Conservation (phyloP, 2,329 filamentous ascomycete species). For the Dactylellina parvicollis region DNA sequence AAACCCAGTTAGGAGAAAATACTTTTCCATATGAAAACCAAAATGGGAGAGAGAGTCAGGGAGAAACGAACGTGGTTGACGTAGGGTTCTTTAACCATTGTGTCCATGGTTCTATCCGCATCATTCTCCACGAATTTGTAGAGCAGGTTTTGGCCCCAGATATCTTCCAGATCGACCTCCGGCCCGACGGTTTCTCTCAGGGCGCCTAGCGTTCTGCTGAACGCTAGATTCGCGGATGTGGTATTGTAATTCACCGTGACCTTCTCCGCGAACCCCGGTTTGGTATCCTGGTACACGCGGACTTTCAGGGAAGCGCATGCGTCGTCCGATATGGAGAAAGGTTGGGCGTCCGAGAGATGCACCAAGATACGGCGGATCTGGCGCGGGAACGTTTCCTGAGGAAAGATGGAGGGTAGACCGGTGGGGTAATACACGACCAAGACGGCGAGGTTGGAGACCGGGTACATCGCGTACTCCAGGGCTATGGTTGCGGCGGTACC, state of each 20-base stretch:
- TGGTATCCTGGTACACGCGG: slow-evolving; percentile 68
- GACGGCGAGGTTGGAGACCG: slow-evolving; percentile 69
- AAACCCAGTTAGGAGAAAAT: background rate
- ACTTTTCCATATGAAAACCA: background rate
- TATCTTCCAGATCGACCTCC: slow-evolving; percentile 76
- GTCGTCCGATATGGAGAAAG: slow-evolving; percentile 59
- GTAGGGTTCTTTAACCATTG: slow-evolving; percentile 81
- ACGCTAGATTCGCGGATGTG: slow-evolving; percentile 73
- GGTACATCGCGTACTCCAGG: slow-evolving; percentile 69
- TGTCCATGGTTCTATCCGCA: slow-evolving; percentile 79
- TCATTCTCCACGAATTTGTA: slow-evolving; percentile 76
- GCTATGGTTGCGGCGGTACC: slow-evolving; percentile 71
- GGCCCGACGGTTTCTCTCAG: slow-evolving; percentile 75
- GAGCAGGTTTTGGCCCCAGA: slow-evolving; percentile 81
- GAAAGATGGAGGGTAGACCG: slow-evolving; percentile 66
- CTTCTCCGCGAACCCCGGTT: slow-evolving; percentile 76
- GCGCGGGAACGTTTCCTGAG: slow-evolving; percentile 60
- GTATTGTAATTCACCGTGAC: slow-evolving; percentile 75
- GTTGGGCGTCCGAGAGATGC: slow-evolving; percentile 67
- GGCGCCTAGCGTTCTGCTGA: slow-evolving; percentile 71
- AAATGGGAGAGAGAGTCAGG: background rate
- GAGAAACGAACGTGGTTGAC: slow-evolving; percentile 68
- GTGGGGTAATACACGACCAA: slow-evolving; percentile 73
- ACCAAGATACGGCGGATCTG: slow-evolving; percentile 65
- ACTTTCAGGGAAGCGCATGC: slow-evolving; percentile 61